Evolutionary conservation across 2,329 filamentous ascomycete species (phyloP).

Genomic region (Aspergillus floridensis): DNA sequence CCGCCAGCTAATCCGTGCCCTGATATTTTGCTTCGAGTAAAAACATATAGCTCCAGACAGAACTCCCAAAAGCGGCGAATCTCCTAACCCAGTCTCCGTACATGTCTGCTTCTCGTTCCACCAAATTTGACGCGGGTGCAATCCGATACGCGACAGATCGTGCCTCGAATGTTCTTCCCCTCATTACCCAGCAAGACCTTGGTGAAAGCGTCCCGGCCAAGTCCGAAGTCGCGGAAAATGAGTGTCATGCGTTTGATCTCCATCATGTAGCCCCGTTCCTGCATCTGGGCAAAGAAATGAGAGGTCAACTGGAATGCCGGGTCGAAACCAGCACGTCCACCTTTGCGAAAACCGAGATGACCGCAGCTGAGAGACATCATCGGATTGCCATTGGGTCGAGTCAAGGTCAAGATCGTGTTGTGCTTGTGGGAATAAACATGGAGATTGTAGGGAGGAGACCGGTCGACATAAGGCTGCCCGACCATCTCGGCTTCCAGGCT

Average conservation of each 20-base stretch:
- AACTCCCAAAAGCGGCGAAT: conserved; percentile 1
- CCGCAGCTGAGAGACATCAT: conserved; percentile 79
- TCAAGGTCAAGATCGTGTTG: conserved; percentile 92
- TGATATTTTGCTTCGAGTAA: background rate
- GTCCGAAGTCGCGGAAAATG: conserved; percentile 78
- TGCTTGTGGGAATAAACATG: conserved; percentile 86
- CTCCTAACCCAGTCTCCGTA: conserved; percentile 70
- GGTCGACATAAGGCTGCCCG: conserved; percentile 36
- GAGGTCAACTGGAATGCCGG: conserved; percentile 85
- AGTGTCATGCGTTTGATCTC: conserved; percentile 78
- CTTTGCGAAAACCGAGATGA: conserved; percentile 88
- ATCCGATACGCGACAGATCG: conserved; percentile 79
- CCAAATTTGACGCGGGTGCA: conserved; percentile 91
- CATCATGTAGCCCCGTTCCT: conserved; percentile 73
- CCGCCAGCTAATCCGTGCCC: background rate
- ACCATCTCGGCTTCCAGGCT: conserved; percentile 36
- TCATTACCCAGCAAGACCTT: conserved; percentile 88
- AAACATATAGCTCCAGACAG: background rate
- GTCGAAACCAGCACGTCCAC: conserved; percentile 78
- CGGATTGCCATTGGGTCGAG: conserved; percentile 73
- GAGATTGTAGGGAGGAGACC: conserved; percentile 67
- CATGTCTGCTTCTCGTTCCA: conserved; percentile 80
- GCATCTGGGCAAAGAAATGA: conserved; percentile 78
- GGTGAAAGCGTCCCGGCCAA: conserved; percentile 80
- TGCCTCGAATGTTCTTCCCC: conserved; percentile 69